Evolutionary conservation across 768 basidiomycete species (phyloP).

Genomic region (Mycena rosella): DNA sequence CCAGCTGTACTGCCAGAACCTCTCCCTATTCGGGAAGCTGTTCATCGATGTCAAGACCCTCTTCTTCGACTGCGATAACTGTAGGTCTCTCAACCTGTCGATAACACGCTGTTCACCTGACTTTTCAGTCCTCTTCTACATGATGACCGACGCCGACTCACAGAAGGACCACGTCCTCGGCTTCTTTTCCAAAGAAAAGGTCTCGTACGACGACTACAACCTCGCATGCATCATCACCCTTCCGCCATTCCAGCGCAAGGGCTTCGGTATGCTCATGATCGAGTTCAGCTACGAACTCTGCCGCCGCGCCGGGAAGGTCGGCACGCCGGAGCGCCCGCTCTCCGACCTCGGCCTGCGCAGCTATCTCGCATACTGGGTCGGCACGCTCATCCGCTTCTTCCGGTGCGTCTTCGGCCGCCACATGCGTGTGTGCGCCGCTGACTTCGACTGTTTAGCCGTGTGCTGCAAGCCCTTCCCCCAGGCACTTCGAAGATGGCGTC

Average conservation of each 20-base stretch:
- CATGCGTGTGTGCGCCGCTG: neutral
- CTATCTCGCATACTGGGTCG: constrained; percentile 91
- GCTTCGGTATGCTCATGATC: constrained; percentile 96
- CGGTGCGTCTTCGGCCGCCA: constrained; percentile 54
- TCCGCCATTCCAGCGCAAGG: constrained; percentile 91
- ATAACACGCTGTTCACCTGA: neutral
- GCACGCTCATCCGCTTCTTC: constrained; percentile 87
- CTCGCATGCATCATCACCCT: constrained; percentile 96
- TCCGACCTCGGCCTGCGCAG: constrained; percentile 93
- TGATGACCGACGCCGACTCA: constrained; percentile 87
- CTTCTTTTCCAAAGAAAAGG: constrained; percentile 92
- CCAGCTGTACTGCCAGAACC: constrained; percentile 96
- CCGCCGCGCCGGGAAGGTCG: constrained; percentile 79
- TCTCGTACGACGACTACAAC: constrained; percentile 97
- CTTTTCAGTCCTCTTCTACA: constrained; percentile 85
- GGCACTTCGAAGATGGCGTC: constrained; percentile 62
- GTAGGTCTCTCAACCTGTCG: constrained; percentile 56
- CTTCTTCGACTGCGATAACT: constrained; percentile 91
- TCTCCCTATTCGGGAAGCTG: constrained; percentile 96
- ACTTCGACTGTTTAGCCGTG: constrained; percentile 52
- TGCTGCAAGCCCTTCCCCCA: constrained; percentile 72
- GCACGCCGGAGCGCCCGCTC: constrained; percentile 95
- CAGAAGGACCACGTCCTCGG: constrained; percentile 85
- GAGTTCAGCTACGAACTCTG: constrained; percentile 99
- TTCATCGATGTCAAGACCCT: constrained; percentile 98